Evolutionary conservation across 352 stramenopile species (phyloP), one percentile per base, ranked within the genome.

Genomic region (Pythium plurisporium): DNA sequence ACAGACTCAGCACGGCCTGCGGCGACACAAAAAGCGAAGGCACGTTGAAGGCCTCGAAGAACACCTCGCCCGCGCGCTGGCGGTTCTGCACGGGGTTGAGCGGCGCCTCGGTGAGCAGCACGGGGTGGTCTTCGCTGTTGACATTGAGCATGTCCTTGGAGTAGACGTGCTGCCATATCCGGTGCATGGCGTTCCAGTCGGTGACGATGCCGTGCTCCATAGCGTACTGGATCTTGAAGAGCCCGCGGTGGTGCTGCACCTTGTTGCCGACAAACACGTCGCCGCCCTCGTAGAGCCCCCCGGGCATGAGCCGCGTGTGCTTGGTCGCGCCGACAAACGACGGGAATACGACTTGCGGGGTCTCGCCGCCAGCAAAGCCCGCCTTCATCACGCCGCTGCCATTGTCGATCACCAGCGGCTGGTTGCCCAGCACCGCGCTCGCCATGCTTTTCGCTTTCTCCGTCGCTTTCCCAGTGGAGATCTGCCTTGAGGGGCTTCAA

Each of bases 91-190:
- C 71, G 17, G 82, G 80, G 69, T 90, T 93, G 34, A 92, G 54
- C 26, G 82, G 79, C 42, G 86, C 82, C 62, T 95, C 86, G 1
- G 83, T 94, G 37, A 94, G 70, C 59, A 95, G 71, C 65, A 95
- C 82, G 1, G 82, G 80, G 61, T 91, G 82, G 62, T 93, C 82
- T 58, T 93, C 82, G 65, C 80, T 91, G 67, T 87, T 76, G 40
- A 93, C 80, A 63, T 91, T 88, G 38, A 93, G 79, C 82, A 89
- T 89, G 46, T 94, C 82, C 65, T 92, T 91, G 23, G 86, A 87
- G 69, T 94, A 95, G 19, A 95, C 73, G 62, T 96, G 86, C 64
- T 95, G 74, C 87, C 87, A 90, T 62, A 97, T 87, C 46, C 83
- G 82, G 50, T 96, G 82, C 85, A 97, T 94, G 40, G 67, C 72